Evolutionary conservation across 257 asterid species (phyloP), one percentile per base, ranked within the genome.

Genomic region (Forsythia viridissima): DNA sequence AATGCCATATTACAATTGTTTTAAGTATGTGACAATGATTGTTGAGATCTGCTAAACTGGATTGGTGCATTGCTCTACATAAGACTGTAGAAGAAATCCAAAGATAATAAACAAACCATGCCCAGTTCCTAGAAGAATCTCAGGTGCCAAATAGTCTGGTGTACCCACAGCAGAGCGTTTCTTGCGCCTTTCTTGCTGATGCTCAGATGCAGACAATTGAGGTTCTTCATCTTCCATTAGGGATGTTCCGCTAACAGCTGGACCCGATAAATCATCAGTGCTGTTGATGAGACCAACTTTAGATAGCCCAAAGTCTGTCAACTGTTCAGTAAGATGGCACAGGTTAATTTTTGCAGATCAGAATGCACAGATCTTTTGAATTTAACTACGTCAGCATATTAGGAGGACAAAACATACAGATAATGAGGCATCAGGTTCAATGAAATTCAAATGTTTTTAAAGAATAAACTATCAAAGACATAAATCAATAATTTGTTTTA

Each of bases 141-240:
- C 99, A 75, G 99, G 99, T 76, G 99, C 99, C 92, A 96, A 87
- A 85, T 96, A 96, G 85, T 96, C 99, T 71, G 99, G 99, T 69
- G 99, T 96, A 74, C 99, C 99, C 81, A 93, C 98, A 79, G 98
- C 99, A 2, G 99, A 96, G 79, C 98, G 97, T 71, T 96, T 96
- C 70, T 96, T 90, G 66, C 92, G 93, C 90, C 98, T 88, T 82
- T 90, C 97, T 72, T 89, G 89, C 81, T 91, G 97, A 86, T 87
- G 90, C 85, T 91, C 92, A 8, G 92, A 83, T 73, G 86, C 85
- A 85, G 96, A 89, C 80, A 87, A 48, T 43, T 92, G 97, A 51
- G 91, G 90, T 78, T 96, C 97, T 80, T 93, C 98, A 78, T 93
- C 98, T 80, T 90, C 98, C 99, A 96, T 93, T 77, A 93, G 82